These are phyloP conservation scores for Aspergillus calidoustus DNA, from an alignment of 2,329 filamentous ascomycete species.

Conservation along the genomic window DNA sequence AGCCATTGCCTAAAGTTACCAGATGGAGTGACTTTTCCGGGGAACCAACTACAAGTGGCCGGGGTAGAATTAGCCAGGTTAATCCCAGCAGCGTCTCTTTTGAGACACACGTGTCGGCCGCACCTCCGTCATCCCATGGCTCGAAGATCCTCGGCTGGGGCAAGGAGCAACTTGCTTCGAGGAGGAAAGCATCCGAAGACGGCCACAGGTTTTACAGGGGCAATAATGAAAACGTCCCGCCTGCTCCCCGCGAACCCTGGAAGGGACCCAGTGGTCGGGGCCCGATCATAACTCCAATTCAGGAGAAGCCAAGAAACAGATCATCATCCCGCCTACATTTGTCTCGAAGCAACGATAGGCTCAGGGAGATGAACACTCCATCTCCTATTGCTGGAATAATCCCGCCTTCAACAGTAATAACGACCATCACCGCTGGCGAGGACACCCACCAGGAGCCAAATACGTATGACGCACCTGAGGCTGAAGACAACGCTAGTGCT, in stretches of 20 bases:
- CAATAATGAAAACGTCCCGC: slow-evolving; percentile 37
- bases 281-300: slow-evolving; percentile 66
- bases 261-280: slow-evolving; percentile 73
- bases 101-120: slow-evolving; percentile 29
- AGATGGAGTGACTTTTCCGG: slow-evolving; percentile 70
- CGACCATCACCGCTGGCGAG: slow-evolving; percentile 38
- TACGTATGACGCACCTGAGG: slow-evolving; percentile 35
- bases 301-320: slow-evolving; percentile 61
- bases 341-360: slow-evolving; percentile 26
- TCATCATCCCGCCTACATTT: slow-evolving; percentile 57
- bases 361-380: slow-evolving; percentile 31
- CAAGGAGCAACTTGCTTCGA: slow-evolving; percentile 45
- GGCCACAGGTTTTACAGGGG: slow-evolving; percentile 45
- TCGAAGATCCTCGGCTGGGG: slow-evolving; percentile 37
- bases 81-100: slow-evolving; percentile 52
- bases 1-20: slow-evolving; percentile 21
- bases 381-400: slow-evolving; percentile 32
- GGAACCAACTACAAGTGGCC: slow-evolving; percentile 63
- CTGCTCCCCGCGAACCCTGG: slow-evolving; percentile 62
- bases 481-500: slow-evolving; percentile 20
- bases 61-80: slow-evolving; percentile 61
- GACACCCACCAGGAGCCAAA: slow-evolving; percentile 25
- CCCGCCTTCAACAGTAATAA: slow-evolving; percentile 38
- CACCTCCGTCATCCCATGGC: slow-evolving; percentile 31
- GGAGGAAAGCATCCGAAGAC: slow-evolving; percentile 38